Conservation (phyloP, 2,329 filamentous ascomycete genomes). For the Gliomastix tumulicola region DNA sequence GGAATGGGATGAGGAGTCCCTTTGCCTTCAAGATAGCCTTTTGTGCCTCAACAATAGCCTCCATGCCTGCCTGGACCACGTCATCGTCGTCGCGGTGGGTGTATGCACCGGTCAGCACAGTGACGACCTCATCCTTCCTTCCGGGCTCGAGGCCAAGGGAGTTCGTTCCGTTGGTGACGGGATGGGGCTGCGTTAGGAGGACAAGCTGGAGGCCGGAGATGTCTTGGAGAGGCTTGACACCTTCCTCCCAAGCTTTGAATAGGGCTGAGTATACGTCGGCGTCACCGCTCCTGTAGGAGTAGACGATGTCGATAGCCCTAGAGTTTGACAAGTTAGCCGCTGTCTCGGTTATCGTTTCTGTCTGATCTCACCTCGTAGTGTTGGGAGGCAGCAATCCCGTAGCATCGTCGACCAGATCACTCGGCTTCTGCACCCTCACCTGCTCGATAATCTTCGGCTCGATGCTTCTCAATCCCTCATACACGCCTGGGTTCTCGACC, state of each 20-base stretch:
- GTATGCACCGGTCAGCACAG: slow-evolving; percentile 2
- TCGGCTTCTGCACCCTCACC: neutral
- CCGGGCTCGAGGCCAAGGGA: slow-evolving; percentile 3
- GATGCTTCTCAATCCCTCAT: slow-evolving; percentile 2
- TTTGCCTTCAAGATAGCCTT: neutral
- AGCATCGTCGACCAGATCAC: no score
- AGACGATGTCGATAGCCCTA: neutral
- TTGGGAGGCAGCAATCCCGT: no score
- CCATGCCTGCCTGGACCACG: slow-evolving; percentile 17
- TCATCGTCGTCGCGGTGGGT: neutral
- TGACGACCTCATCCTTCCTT: slow-evolving; percentile 2
- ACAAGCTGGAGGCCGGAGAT: slow-evolving; percentile 5
- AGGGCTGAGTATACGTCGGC: slow-evolving; percentile 1
- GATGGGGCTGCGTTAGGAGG: slow-evolving; percentile 5
- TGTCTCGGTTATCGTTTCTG: no score
- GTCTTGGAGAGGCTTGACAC: slow-evolving; percentile 1
- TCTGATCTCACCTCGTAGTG: no score
- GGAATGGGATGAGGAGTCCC: neutral
- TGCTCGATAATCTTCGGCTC: neutral
- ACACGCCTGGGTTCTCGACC: slow-evolving; percentile 2
- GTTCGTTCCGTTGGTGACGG: slow-evolving; percentile 8
- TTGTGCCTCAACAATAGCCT: slow-evolving; percentile 13
- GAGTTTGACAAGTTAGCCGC: no score
- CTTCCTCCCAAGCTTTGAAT: slow-evolving; percentile 4
- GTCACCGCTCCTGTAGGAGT: neutral